Evolutionary conservation across 2,329 filamentous ascomycete genomes (phyloP), one percentile per base, ranked within the genome.

Genomic region (Calonectria pseudoturangicola): DNA sequence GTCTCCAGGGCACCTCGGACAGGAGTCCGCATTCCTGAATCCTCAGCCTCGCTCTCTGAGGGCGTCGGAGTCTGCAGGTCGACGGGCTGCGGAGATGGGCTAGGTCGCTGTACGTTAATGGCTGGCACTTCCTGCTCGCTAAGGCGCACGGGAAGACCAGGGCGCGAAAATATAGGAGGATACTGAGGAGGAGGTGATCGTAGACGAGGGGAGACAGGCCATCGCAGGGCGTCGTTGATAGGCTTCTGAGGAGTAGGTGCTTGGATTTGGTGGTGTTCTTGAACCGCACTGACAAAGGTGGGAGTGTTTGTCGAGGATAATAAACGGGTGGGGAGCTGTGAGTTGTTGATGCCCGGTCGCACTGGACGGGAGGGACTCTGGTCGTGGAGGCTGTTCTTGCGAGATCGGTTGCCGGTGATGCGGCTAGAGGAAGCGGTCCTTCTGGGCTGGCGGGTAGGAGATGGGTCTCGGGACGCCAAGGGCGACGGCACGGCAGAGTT

Each of bases 141-240:
- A 78, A 84, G 88, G 74, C 86, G 86, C 48, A 83, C 84, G 67
- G 83, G 86, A 76, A 83, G 84, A 64, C 85, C 87, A 75, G 85
- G 86, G 73, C 85, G 88, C 80, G 85, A 87, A 69, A 87, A 70
- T 58, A 77, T 80, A 66, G 94, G 93, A 25, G 94, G 93, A 68
- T 94, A 94, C 8, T 79, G 80, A 66, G 94, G 93, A 25, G 94
- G 93, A 68, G 94, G 94, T 9, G 94, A 95, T 82, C 93, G 93
- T 75, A 97, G 83, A 74, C 94, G 90, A 56, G 94, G 94, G 58
- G 94, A 96, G 73, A 93, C 85, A 30, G 94, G 93, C 94, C 94
- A 96, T 84, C 93, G 90, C 74, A 91, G 91, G 66, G 89, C 89
- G 70, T 92, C 89, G 63, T 83, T 81, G 74, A 86, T 82, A 6